Evolutionary conservation across 768 basidiomycete genomes (phyloP).

Genomic region (Pisolithus tinctorius): DNA sequence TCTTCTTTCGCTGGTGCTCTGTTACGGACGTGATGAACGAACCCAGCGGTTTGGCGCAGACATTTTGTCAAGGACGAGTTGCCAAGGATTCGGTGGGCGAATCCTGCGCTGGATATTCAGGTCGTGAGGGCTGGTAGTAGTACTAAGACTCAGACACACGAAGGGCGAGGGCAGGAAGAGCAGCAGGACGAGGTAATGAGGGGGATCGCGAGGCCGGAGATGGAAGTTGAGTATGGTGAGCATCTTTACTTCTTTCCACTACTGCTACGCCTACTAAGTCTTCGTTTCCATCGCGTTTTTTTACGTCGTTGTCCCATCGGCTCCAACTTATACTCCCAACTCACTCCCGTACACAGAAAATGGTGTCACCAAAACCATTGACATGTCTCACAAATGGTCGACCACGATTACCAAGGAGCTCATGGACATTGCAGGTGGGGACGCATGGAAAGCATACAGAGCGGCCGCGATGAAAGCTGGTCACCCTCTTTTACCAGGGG

Average conservation of each 20-base stretch:
- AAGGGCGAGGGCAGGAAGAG: constrained; percentile 21
- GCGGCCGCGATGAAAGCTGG: constrained; percentile 39
- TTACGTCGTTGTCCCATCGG: too few species aligned
- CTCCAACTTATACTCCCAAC: background rate
- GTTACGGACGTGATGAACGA: constrained; percentile 38
- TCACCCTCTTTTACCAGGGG: constrained; percentile 42
- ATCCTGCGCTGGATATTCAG: constrained; percentile 57
- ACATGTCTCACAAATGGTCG: constrained; percentile 65
- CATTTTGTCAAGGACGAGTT: constrained; percentile 78
- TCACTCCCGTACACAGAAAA: constrained; percentile 32
- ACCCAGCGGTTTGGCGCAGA: constrained; percentile 27
- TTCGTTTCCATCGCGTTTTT: background rate
- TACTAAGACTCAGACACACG: constrained; percentile 29
- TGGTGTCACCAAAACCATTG: constrained; percentile 39
- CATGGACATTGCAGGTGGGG: constrained; percentile 60
- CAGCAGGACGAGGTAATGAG: too few species aligned
- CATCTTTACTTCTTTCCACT: constrained; percentile 7
- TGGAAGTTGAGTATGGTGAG: constrained; percentile 61
- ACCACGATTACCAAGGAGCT: constrained; percentile 60
- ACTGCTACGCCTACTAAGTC: too few species aligned
- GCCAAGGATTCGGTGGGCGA: constrained; percentile 70
- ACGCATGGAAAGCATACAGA: constrained; percentile 53
- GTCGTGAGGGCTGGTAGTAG: constrained; percentile 37
- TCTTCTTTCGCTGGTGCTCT: background rate
- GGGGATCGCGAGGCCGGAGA: constrained; percentile 47